Conservation (phyloP, 2,329 filamentous ascomycete species). For the Stagonosporopsis tanaceti region DNA sequence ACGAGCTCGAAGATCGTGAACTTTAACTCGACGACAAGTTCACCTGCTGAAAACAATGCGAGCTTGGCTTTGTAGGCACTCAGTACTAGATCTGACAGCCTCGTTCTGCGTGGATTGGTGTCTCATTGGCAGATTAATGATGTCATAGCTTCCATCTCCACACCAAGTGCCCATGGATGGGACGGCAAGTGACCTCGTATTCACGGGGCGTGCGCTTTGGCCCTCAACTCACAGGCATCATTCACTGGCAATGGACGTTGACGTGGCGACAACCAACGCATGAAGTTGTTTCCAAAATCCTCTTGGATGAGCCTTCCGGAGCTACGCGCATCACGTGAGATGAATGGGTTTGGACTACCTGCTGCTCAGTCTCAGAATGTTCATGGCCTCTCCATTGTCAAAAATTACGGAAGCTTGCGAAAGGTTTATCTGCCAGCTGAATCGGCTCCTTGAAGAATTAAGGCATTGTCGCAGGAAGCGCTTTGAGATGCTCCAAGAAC, state of each 20-base stretch:
- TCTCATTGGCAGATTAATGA: constrained; percentile 1
- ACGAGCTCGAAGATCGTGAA: background rate
- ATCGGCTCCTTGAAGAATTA: too few species aligned
- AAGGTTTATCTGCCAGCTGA: too few species aligned
- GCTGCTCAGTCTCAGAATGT: too few species aligned
- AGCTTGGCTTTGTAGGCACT: too few species aligned
- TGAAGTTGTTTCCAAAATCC: background rate
- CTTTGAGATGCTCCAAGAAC: too few species aligned
- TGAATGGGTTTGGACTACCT: too few species aligned
- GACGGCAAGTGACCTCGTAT: constrained; percentile 15
- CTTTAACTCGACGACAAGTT: background rate
- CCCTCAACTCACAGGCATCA: background rate
- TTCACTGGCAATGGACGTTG: constrained; percentile 7
- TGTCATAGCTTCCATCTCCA: constrained; percentile 11
- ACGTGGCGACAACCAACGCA: background rate
- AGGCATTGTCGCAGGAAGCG: too few species aligned
- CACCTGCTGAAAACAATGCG: background rate
- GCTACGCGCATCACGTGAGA: background rate
- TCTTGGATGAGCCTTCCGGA: background rate
- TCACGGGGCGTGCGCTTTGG: constrained; percentile 4
- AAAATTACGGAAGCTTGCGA: too few species aligned
- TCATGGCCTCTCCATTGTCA: too few species aligned
- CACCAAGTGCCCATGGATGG: constrained; percentile 1
- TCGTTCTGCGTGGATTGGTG: background rate
- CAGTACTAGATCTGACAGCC: background rate